Evolutionary conservation across 139 green algal species (phyloP).

Genomic region (Pedinophyceae sp.): DNA sequence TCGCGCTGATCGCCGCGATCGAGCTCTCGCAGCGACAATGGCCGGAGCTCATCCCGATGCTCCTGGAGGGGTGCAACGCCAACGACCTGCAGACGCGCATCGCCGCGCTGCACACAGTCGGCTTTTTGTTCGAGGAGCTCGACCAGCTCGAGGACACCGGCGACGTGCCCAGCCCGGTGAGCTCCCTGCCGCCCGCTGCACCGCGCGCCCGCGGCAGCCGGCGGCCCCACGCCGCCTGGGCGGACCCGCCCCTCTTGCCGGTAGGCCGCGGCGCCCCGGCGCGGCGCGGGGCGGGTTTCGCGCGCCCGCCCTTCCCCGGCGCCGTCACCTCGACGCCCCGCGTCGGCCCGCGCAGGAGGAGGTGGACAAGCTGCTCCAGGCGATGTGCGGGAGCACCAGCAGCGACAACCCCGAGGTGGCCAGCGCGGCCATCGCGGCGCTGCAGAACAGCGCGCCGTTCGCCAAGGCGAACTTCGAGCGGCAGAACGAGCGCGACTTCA

Average conservation of each 20-base stretch:
- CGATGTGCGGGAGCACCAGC: conserved; percentile 72
- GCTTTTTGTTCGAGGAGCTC: not conserved
- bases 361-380: conserved; percentile 92
- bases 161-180: not conserved
- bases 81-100: conserved; percentile 4
- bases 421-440: conserved; percentile 69
- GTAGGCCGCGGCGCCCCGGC: too few species aligned
- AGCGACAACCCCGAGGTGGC: conserved; percentile 51
- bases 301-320: too few species aligned
- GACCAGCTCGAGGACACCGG: not conserved
- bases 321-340: too few species aligned
- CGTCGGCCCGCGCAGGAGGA: conserved; percentile 55
- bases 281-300: too few species aligned
- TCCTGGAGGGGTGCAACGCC: conserved; percentile 40
- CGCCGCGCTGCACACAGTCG: not conserved
- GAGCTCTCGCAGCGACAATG: conserved; percentile 65
- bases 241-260: too few species aligned
- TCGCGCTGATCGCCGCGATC: conserved; percentile 86
- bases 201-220: not conserved
- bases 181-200: not conserved
- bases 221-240: not conserved
- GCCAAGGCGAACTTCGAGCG: conserved; percentile 88
- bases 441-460: conserved; percentile 91
- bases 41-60: conserved; percentile 57
- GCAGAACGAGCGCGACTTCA: conserved; percentile 80